Base-by-base conservation (phyloP, 495 filamentous ascomycete species). In the Penicillium paxilli region DNA sequence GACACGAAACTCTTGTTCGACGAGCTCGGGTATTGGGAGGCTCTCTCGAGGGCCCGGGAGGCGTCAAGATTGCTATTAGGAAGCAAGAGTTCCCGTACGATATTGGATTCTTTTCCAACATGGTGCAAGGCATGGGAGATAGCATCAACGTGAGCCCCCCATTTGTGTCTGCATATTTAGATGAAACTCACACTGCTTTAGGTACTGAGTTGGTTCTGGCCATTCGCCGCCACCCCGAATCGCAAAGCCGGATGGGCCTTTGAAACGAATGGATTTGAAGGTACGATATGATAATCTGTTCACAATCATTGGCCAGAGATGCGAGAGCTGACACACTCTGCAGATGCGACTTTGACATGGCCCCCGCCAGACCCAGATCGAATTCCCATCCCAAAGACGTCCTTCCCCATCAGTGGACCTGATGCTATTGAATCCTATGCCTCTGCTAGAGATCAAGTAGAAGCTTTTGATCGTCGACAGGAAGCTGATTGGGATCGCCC, bases 341-440 rank as follows among this genome's bases (percentile, higher is more conserved):
- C 28, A 84, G 83, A 81, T 44, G 68, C 77, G 10, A 60, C 67
- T 53, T 53, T 76, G 16, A 64, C 73, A n/a, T 98, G 94, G 94
- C 94, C 94, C 19, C 94, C 95, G 4, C 82, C 84, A 1, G 93
- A 98, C 66, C 91, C 92, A 40, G 93, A 98, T 54, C 89, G 92
- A 52, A 77, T 90, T 56, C 80, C 85, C 61, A 55, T 64, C 51
- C 73, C 68, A 45, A 67, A 60, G 32, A 70, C 62, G 65, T 66
- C 63, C 11, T 44, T 55, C 17, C 41, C 47, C 12, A 55, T 49
- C 6, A 46, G 60, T 42, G 68, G 68, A 30, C 62, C 73, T 30
- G 8, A 51, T 5, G 73, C 71, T 55, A 70, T 59, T 7, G 52
- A 72, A 33, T 46, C 63, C 46, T 65, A 62, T 26, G 58, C 66